phyloP scores from a whole-genome alignment of 192 early-diverging fungal species.

The Mortierella alpina region DNA sequence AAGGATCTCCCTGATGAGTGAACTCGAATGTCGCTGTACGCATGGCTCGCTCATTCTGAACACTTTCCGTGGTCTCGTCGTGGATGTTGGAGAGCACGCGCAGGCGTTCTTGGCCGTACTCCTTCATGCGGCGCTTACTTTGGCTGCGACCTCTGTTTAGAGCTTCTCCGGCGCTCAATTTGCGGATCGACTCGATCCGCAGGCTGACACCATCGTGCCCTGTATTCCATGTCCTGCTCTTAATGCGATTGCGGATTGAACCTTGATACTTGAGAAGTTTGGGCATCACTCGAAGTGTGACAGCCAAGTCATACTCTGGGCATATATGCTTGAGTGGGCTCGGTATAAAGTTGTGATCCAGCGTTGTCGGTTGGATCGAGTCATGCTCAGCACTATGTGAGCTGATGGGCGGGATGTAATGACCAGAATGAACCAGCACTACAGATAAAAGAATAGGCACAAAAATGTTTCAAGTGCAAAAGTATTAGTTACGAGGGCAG shows the following conservation, averaged over 20 bases:
- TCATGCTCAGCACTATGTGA: slow-evolving; percentile 24
- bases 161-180: slow-evolving; percentile 60
- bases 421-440: slow-evolving; percentile 65
- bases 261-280: slow-evolving; percentile 76
- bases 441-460: background rate
- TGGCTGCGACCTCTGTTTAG: slow-evolving; percentile 58
- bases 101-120: slow-evolving; percentile 41
- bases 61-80: slow-evolving; percentile 39
- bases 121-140: slow-evolving; percentile 51
- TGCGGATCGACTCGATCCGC: slow-evolving; percentile 67
- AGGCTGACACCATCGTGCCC: slow-evolving; percentile 83
- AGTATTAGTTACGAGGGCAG: background rate
- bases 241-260: slow-evolving; percentile 63
- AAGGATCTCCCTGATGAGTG: slow-evolving; percentile 66
- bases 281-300: slow-evolving; percentile 77
- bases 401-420: slow-evolving; percentile 35
- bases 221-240: slow-evolving; percentile 75
- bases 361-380: slow-evolving; percentile 10
- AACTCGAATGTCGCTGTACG: slow-evolving; percentile 64
- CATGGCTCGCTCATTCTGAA: slow-evolving; percentile 40
- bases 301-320: slow-evolving; percentile 73
- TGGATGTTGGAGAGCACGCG: slow-evolving; percentile 50
- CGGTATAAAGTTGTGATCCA: slow-evolving; percentile 35
- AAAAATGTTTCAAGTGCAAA: background rate
- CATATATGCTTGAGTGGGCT: slow-evolving; percentile 39